Evolutionary conservation across 2,329 filamentous ascomycete species (phyloP).

Genomic region (Penicillium verrucosum): DNA sequence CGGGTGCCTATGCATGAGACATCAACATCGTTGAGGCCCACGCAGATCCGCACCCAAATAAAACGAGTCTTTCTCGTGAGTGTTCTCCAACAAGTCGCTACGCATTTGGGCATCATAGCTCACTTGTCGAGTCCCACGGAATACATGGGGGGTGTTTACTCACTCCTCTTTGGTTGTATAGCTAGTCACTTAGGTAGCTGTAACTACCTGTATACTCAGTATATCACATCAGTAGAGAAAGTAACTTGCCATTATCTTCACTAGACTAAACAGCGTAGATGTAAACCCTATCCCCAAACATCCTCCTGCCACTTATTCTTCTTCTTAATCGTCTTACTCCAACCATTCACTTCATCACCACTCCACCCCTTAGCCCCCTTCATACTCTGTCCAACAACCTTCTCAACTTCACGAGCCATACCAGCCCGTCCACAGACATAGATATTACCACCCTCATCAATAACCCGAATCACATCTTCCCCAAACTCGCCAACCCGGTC

Average conservation of each 20-base stretch:
- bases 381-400: slow-evolving; percentile 39
- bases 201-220: neutral
- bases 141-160: too few species aligned
- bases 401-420: slow-evolving; percentile 45
- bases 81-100: too few species aligned
- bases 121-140: too few species aligned
- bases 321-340: slow-evolving; percentile 50
- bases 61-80: neutral
- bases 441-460: slow-evolving; percentile 40
- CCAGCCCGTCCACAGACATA: slow-evolving; percentile 41
- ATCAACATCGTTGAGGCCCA: neutral
- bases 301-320: slow-evolving; percentile 54
- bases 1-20: neutral
- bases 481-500: slow-evolving; percentile 35
- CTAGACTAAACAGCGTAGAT: neutral
- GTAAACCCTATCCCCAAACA: slow-evolving; percentile 41
- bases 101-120: too few species aligned
- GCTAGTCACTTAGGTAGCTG: neutral
- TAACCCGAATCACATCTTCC: slow-evolving; percentile 29
- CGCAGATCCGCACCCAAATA: neutral
- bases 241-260: neutral
- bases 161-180: neutral
- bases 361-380: slow-evolving; percentile 36
- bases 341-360: slow-evolving; percentile 44
- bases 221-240: neutral